These are phyloP conservation scores for Mycena maculata DNA, from an alignment of 768 basidiomycete genomes.

Conservation along the genomic window DNA sequence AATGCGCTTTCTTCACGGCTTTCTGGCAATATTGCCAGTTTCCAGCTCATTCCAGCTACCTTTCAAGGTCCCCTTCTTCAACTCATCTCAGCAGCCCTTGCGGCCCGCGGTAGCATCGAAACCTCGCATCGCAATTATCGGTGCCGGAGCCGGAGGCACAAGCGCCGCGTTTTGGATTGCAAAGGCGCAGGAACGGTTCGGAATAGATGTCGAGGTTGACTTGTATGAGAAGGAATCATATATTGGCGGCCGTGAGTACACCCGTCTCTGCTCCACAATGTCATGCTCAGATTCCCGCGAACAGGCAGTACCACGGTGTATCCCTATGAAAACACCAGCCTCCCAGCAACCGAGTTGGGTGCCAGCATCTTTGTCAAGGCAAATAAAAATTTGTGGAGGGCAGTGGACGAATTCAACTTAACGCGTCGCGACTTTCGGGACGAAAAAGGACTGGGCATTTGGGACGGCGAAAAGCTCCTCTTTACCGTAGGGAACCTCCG, in stretches of 20 bases:
- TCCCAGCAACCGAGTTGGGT: conserved; percentile 82
- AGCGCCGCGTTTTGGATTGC: conserved; percentile 89
- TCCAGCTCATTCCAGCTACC: conserved; percentile 54
- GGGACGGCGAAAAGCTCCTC: conserved; percentile 84
- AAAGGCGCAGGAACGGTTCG: conserved; percentile 78
- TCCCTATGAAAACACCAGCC: conserved; percentile 46
- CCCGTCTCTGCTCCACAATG: background rate
- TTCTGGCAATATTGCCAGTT: conserved; percentile 23
- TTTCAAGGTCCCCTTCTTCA: conserved; percentile 69
- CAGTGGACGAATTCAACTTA: conserved; percentile 84
- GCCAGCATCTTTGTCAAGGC: conserved; percentile 87
- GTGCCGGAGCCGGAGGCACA: conserved; percentile 89
- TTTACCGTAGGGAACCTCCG: conserved; percentile 60
- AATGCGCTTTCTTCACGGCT: conserved; percentile 8
- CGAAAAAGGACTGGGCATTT: conserved; percentile 72
- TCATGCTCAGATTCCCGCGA: background rate
- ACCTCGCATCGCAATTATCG: conserved; percentile 85
- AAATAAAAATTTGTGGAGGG: conserved; percentile 79
- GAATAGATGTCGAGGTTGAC: conserved; percentile 80
- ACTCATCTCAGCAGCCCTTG: conserved; percentile 36
- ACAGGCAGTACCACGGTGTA: conserved; percentile 17
- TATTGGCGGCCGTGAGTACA: conserved; percentile 85
- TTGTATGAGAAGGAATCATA: conserved; percentile 83
- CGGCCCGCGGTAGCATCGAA: conserved; percentile 36
- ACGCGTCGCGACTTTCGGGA: conserved; percentile 60